Evolutionary conservation across 305 asterid genomes (phyloP).

Genomic region (Ajuga reptans): DNA sequence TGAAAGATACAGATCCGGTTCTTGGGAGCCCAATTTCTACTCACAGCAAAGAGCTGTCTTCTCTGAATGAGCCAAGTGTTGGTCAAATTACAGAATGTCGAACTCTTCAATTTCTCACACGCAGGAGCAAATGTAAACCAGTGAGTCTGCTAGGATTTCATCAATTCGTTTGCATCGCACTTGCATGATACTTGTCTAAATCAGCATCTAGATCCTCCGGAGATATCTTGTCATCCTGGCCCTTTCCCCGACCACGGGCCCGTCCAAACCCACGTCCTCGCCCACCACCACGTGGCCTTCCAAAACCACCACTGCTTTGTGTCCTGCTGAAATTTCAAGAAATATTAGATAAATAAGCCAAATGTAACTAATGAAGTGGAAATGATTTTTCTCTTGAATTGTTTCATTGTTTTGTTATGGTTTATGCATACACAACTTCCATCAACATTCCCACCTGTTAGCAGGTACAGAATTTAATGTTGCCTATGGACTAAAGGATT

Average conservation of each 20-base stretch:
- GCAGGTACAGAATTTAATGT: background rate
- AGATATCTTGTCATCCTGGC: slow-evolving; percentile 49
- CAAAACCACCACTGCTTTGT: slow-evolving; percentile 48
- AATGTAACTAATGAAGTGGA: background rate
- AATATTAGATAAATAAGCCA: background rate
- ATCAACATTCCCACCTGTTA: background rate
- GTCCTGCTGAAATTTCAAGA: slow-evolving; percentile 28
- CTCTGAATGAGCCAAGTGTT: slow-evolving; percentile 14
- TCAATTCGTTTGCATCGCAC: slow-evolving; percentile 49
- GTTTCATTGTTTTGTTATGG: background rate
- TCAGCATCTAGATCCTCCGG: slow-evolving; percentile 73
- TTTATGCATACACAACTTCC: background rate
- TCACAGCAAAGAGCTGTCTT: slow-evolving; percentile 16
- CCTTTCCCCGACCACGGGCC: slow-evolving; percentile 52
- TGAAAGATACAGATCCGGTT: slow-evolving; percentile 22
- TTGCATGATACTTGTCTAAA: slow-evolving; percentile 57
- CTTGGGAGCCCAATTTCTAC: slow-evolving; percentile 10
- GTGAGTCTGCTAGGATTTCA: background rate
- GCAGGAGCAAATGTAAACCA: no score
- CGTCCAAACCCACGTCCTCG: slow-evolving; percentile 56
- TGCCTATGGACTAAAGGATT: background rate
- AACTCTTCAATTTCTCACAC: background rate
- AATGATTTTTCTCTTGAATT: background rate
- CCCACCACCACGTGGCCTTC: slow-evolving; percentile 49
- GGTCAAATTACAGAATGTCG: background rate